Conservation (phyloP, 768 basidiomycete species). For the Suillus tomentosus region DNA sequence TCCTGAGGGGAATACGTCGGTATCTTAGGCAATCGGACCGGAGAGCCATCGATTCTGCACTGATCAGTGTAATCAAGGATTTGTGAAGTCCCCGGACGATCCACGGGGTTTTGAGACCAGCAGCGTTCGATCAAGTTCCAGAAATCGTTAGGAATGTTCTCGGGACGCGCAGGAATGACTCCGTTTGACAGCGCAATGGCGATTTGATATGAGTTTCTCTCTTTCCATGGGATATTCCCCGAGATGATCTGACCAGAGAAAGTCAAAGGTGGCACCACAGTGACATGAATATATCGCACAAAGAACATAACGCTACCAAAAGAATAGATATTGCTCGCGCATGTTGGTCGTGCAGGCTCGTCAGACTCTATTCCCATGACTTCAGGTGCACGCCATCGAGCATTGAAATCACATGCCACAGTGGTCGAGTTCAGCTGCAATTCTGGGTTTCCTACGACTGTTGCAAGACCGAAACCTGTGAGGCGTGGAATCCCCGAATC, state of each 20-base stretch:
- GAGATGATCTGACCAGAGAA: background rate
- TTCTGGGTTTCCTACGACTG: constrained; percentile 33
- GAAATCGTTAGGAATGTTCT: background rate
- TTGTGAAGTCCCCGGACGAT: background rate
- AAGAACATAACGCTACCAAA: constrained; percentile 30
- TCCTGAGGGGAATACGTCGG: no score
- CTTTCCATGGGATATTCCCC: background rate
- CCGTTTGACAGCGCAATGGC: background rate
- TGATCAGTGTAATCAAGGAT: background rate
- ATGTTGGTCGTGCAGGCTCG: constrained; percentile 18
- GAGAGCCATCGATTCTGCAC: background rate
- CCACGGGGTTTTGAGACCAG: background rate
- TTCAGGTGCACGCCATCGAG: constrained; percentile 44
- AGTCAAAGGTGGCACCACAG: no score
- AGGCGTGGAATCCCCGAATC: constrained; percentile 35
- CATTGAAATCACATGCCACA: background rate
- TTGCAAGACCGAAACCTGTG: constrained; percentile 48
- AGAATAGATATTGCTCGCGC: constrained; percentile 43
- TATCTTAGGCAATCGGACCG: background rate
- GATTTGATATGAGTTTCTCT: background rate
- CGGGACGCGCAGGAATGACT: background rate
- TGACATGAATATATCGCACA: background rate
- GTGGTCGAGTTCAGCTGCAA: background rate
- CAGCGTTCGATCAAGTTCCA: background rate
- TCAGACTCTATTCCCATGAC: constrained; percentile 24